Evolutionary conservation across 1,284 basidiomycete genomes (phyloP).

Genomic region (Sporisorium iseilematis-ciliati): DNA sequence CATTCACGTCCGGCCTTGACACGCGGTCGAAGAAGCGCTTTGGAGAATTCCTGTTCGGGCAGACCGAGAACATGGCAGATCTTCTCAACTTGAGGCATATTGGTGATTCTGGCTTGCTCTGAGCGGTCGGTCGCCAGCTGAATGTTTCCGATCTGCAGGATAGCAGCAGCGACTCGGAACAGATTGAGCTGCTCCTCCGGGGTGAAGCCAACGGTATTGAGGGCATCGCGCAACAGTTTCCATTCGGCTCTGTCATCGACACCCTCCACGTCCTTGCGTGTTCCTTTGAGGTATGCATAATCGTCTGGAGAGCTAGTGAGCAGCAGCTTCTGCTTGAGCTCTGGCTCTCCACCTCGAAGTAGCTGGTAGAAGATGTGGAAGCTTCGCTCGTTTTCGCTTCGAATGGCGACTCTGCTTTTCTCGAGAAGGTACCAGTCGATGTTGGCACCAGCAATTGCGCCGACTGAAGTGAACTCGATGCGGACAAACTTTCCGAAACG

Average conservation of each 20-base stretch:
- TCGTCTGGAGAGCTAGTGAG: conserved; percentile 79
- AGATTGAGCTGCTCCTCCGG: conserved; percentile 87
- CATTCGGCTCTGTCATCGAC: conserved; percentile 93
- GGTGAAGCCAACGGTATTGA: conserved; percentile 89
- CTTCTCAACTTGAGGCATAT: conserved; percentile 75
- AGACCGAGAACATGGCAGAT: conserved; percentile 94
- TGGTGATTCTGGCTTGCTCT: conserved; percentile 84
- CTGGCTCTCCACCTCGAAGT: conserved; percentile 62
- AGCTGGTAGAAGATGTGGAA: conserved; percentile 99
- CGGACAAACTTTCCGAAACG: conserved; percentile 97
- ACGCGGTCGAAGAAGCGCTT: conserved; percentile 76
- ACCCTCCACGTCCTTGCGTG: conserved; percentile 89
- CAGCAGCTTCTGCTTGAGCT: conserved; percentile 76
- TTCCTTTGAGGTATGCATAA: conserved; percentile 92
- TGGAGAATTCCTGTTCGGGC: conserved; percentile 88
- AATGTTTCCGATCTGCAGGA: conserved; percentile 97
- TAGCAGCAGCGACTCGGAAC: conserved; percentile 91
- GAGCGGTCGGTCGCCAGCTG: conserved; percentile 82
- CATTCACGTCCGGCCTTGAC: conserved; percentile 96
- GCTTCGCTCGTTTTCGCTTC: conserved; percentile 77
- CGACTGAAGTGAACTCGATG: conserved; percentile 92
- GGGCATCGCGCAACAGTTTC: conserved; percentile 81
- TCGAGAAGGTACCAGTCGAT: conserved; percentile 99
- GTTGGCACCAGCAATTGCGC: conserved; percentile 96
- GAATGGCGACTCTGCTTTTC: conserved; percentile 84